A percentile compares a stretch with the other conserved stretches of the same genome.
These are phyloP conservation scores for Sclerotinia minor DNA, from an alignment of 2,329 filamentous ascomycete genomes.

Conservation along the genomic window DNA sequence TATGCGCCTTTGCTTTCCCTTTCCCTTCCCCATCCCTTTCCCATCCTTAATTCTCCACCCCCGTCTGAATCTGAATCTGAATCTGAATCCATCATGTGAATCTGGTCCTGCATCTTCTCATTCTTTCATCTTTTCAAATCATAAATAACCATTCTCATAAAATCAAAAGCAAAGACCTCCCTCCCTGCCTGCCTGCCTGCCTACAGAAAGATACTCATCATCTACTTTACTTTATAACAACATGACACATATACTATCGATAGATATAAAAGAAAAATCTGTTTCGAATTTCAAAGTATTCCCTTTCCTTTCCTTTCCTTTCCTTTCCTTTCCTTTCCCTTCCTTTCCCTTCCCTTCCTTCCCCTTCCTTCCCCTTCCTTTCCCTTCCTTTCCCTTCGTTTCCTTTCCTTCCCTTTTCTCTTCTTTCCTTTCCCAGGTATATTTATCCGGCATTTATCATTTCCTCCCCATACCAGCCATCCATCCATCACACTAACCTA, in stretches of 20 bases:
- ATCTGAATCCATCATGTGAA: neutral
- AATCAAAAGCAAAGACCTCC: conserved; percentile 7
- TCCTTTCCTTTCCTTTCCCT: too few relatives aligned
- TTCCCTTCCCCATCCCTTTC: neutral
- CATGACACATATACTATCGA: neutral
- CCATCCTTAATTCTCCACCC: neutral
- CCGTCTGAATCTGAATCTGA: neutral
- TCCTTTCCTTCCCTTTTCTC: too few relatives aligned
- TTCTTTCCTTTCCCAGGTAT: neutral
- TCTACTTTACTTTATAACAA: neutral
- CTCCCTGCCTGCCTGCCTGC: too few relatives aligned
- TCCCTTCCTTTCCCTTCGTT: too few relatives aligned
- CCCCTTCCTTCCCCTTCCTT: too few relatives aligned
- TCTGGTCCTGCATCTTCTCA: neutral
- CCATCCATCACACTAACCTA: neutral
- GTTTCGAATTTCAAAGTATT: neutral
- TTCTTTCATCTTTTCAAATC: neutral
- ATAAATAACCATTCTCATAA: neutral
- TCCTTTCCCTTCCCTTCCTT: too few relatives aligned
- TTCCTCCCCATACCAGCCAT: neutral
- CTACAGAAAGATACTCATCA: neutral
- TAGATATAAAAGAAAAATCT: neutral
- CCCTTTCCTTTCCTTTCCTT: neutral
- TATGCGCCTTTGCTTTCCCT: conserved; percentile 5
- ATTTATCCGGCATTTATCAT: neutral